Evolutionary conservation across 108 stramenopile species (phyloP), one percentile per base, ranked within the genome.

Genomic region (Fragilariopsis cylindrus): DNA sequence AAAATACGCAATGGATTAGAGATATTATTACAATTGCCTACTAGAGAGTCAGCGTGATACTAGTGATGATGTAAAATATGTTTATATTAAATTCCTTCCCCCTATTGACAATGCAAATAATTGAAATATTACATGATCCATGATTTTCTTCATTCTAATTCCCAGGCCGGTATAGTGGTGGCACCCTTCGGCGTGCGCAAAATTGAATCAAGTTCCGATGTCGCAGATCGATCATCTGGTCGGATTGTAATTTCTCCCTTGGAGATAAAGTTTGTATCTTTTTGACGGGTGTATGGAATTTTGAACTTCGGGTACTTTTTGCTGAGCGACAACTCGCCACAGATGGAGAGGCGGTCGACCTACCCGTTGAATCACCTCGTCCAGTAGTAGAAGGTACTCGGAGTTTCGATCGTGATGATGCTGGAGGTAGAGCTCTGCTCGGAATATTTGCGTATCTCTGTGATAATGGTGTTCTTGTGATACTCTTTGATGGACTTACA

Each of bases 241-340:
- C 62, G 1, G 12, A 63, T 45, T 63, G 62, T 44, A 63, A 63
- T n/a, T 45, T 63, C 43, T 63, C 62, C n/a, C 46, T 42, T 44
- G 62, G 43, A 21, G 67, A 68, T 42, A 52, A 50, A 39, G 49
- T 41, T n/a, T 47, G 12, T 50, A 48, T 19, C 40, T 63, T 42
- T n/a, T 63, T 63, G 13, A 43, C 6, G 13, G 62, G 62, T 13
- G 42, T 44, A 45, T 63, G 30, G 15, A 63, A 12, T 4, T 45
- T 12, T 15, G n/a, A 42, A 43, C 62, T 63, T 40, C 62, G 3
- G 4, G 0, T 44, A 15, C 62, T 63, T 30, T 4, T 63, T 40
- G 5, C 42, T 15, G 13, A 43, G 5, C 62, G 62, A n/a, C 7
- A 15, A 45, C 43, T 63, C 16, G 62, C 42, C 12, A 12, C 67